A percentile compares a stretch with the other conserved stretches of the same genome.
Evolutionary conservation across 352 stramenopile genomes (phyloP).

Genomic region (Aphanomyces invadans): DNA sequence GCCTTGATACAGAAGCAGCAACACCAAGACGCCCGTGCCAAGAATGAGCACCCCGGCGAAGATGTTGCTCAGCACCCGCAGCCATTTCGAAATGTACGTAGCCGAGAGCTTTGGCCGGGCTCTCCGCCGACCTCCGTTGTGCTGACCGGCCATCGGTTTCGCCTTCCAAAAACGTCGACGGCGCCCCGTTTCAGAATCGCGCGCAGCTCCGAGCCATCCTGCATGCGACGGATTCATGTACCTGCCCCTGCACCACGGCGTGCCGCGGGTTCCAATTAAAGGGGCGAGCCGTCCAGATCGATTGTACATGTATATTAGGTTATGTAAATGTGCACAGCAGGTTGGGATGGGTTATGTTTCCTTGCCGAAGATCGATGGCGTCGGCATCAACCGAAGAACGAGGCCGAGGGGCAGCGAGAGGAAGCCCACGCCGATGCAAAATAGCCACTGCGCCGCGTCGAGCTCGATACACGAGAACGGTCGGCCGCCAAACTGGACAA

Average conservation of each 20-base stretch:
- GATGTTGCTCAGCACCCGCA: neutral
- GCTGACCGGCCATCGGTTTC: neutral
- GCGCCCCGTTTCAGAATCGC: too few relatives aligned
- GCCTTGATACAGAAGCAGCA: constrained; percentile 1
- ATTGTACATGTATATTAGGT: too few relatives aligned
- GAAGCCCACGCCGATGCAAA: constrained; percentile 30
- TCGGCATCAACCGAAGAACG: constrained; percentile 34
- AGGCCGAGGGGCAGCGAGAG: constrained; percentile 44
- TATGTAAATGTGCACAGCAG: too few relatives aligned
- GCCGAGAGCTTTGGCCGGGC: neutral
- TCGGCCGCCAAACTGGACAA: constrained; percentile 81
- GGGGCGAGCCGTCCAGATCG: too few relatives aligned
- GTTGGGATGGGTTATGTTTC: neutral
- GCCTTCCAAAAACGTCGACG: too few relatives aligned
- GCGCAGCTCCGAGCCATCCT: too few relatives aligned
- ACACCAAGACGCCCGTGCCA: constrained; percentile 4
- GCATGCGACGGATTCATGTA: too few relatives aligned
- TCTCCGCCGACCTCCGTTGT: neutral
- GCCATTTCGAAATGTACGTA: constrained; percentile 13
- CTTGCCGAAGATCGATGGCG: neutral
- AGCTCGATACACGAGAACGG: constrained; percentile 28
- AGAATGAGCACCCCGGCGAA: neutral
- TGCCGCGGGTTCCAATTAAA: too few relatives aligned
- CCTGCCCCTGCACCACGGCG: too few relatives aligned
- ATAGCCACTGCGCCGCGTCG: constrained; percentile 26